Percentiles rank a stretch among this genome's conserved stretches.
Evolutionary conservation across 2,329 filamentous ascomycete genomes (phyloP).

Genomic region (Phyllosticta citrichinensis): DNA sequence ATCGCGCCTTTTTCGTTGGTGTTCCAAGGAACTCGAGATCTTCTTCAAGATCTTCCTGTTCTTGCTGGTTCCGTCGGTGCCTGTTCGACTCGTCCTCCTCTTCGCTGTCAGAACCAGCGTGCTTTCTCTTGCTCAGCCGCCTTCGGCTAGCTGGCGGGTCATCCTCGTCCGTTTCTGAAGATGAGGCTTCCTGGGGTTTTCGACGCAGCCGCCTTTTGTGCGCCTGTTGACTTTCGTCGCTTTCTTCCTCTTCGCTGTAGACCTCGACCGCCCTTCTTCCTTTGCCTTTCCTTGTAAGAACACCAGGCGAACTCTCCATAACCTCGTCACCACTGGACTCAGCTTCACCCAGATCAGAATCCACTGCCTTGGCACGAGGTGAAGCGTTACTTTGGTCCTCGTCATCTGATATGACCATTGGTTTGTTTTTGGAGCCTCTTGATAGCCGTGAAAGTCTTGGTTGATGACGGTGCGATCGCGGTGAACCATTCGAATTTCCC

Average conservation of each 20-base stretch:
- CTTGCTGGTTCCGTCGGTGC: conserved; percentile 15
- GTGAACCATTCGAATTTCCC: background rate
- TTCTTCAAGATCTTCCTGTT: conserved; percentile 34
- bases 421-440: background rate
- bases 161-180: conserved; percentile 11
- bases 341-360: conserved; percentile 2
- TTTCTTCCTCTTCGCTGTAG: conserved; percentile 9
- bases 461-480: background rate
- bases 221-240: conserved; percentile 1
- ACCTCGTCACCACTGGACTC: conserved; percentile 11
- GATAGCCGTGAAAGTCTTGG: background rate
- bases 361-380: background rate
- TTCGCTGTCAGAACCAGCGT: conserved; percentile 19
- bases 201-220: background rate
- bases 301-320: conserved; percentile 10
- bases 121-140: background rate
- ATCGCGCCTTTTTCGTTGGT: conserved; percentile 19
- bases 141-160: conserved; percentile 1
- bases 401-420: background rate
- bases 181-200: background rate
- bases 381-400: background rate
- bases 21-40: conserved; percentile 36
- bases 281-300: background rate
- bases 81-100: conserved; percentile 12
- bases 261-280: background rate